Evolutionary conservation across 176 grass and related monocot species (phyloP).

Genomic region (Poa annua): DNA sequence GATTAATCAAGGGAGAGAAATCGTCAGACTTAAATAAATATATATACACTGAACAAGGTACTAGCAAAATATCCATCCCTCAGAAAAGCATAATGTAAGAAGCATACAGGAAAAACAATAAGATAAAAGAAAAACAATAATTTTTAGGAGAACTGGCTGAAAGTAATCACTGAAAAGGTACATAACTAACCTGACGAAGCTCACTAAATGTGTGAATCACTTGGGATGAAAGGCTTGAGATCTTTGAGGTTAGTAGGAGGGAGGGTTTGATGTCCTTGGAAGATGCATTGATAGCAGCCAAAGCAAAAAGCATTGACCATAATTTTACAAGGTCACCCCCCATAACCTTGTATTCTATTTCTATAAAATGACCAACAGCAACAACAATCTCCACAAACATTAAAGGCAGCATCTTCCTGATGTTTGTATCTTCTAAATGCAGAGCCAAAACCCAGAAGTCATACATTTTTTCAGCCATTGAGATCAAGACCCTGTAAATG

Average conservation of each 20-base stretch:
- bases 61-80: slow-evolving; percentile 19
- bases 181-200: slow-evolving; percentile 89
- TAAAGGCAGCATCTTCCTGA: slow-evolving; percentile 80
- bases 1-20: slow-evolving; percentile 36
- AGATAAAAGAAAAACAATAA: slow-evolving; percentile 1
- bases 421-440: slow-evolving; percentile 55
- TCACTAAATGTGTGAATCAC: slow-evolving; percentile 82
- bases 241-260: slow-evolving; percentile 68
- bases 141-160: slow-evolving; percentile 12
- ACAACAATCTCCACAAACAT: slow-evolving; percentile 73
- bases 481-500: slow-evolving; percentile 66
- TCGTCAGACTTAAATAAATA: slow-evolving; percentile 36
- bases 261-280: slow-evolving; percentile 61
- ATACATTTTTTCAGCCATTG: slow-evolving; percentile 67
- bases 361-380: slow-evolving; percentile 71
- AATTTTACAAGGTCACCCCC: slow-evolving; percentile 65
- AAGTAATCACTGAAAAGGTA: slow-evolving; percentile 35
- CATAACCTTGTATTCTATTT: slow-evolving; percentile 90
- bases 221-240: slow-evolving; percentile 71
- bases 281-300: slow-evolving; percentile 73
- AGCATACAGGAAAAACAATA: not conserved
- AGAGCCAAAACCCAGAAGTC: slow-evolving; percentile 72
- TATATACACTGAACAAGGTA: slow-evolving; percentile 18
- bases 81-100: slow-evolving; percentile 19
- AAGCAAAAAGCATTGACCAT: slow-evolving; percentile 89